These are phyloP conservation scores for Cyanidiococcus yangmingshanensis DNA, from an alignment of 23 red algal genomes.

Conservation along the genomic window DNA sequence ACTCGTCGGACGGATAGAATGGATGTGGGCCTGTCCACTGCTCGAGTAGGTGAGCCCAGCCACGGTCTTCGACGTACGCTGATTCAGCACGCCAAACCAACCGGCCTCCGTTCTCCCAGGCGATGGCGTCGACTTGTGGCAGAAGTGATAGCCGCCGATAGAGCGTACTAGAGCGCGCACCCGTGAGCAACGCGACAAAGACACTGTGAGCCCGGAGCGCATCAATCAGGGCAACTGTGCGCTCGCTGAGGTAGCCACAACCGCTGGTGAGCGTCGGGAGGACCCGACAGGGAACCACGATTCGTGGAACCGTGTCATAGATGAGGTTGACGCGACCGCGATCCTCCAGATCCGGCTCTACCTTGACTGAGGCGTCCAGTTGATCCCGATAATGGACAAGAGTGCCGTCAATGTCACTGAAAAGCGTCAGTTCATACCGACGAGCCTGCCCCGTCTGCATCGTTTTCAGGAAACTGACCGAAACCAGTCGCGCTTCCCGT, in stretches of 20 bases:
- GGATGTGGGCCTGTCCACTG: not conserved
- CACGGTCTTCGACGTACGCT: not conserved
- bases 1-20: not conserved
- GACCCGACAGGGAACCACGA: conserved; percentile 30
- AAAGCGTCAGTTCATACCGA: conserved; percentile 36
- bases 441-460: not conserved
- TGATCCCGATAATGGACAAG: conserved; percentile 79
- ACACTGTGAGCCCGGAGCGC: conserved; percentile 38
- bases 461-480: no score
- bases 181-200: conserved; percentile 76
- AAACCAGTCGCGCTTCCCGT: no score
- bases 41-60: not conserved
- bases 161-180: conserved; percentile 76
- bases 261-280: conserved; percentile 42
- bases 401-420: conserved; percentile 90
- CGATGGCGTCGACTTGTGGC: conserved; percentile 66
- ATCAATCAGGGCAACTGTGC: conserved; percentile 39
- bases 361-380: conserved; percentile 24
- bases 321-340: conserved; percentile 26
- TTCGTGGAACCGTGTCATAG: conserved; percentile 39
- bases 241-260: conserved; percentile 41
- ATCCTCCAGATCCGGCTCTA: conserved; percentile 20
- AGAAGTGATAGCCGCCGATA: conserved; percentile 32
- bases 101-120: conserved; percentile 80
- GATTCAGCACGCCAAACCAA: conserved; percentile 14